Percentiles rank a stretch among this genome's conserved stretches.
phyloP scores from a whole-genome alignment of 176 grass and related monocot species.

The Oropetium thomaeum region DNA sequence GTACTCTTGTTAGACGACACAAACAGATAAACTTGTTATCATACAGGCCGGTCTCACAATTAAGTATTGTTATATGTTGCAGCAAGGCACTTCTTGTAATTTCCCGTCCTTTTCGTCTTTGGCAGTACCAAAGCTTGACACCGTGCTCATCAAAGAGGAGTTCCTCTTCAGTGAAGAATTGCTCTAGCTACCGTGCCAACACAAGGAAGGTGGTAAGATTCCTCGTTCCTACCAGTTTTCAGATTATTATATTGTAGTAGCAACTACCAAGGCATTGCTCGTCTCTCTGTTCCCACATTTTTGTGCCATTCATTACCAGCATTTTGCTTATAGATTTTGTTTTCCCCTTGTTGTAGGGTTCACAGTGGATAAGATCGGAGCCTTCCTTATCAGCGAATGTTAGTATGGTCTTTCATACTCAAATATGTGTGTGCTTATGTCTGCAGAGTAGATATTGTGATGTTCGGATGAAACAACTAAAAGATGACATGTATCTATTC shows the following conservation, averaged over 20 bases:
- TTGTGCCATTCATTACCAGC: background rate
- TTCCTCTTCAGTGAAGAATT: conserved; percentile 35
- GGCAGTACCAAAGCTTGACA: conserved; percentile 43
- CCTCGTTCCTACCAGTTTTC: conserved; percentile 16
- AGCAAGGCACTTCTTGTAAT: background rate
- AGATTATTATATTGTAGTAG: conserved; percentile 14
- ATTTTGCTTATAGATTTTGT: conserved; percentile 12
- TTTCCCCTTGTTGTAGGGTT: conserved; percentile 46
- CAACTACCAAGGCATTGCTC: background rate
- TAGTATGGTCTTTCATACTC: conserved; percentile 26
- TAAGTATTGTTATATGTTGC: background rate
- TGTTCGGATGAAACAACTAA: background rate
- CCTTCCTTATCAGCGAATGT: conserved; percentile 45
- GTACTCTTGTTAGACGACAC: no score
- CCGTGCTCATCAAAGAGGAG: conserved; percentile 37
- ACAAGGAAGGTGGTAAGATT: conserved; percentile 48
- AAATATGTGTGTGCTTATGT: background rate
- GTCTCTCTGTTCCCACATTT: background rate
- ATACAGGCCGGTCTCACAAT: no score
- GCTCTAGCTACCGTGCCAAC: conserved; percentile 38
- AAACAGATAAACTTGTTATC: no score
- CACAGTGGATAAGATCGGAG: conserved; percentile 37
- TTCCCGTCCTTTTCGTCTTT: background rate
- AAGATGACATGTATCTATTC: background rate
- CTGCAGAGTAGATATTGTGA: background rate